Evolutionary conservation across 805 yeast species (phyloP).

Genomic region (Metschnikowia similis): DNA sequence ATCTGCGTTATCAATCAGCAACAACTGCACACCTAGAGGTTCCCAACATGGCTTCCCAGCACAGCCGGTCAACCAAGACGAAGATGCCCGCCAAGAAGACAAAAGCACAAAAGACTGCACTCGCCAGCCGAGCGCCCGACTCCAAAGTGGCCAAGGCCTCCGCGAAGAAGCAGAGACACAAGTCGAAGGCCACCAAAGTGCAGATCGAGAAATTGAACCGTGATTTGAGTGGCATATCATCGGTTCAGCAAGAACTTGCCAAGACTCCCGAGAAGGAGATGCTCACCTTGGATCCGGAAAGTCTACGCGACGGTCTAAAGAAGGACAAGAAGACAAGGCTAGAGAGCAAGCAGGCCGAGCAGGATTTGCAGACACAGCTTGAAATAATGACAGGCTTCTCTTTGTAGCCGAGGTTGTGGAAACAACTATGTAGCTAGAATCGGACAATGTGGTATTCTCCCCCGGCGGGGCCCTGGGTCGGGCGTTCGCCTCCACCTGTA

Average conservation of each 20-base stretch:
- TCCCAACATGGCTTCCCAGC: too few relatives aligned
- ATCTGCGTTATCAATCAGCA: too few relatives aligned
- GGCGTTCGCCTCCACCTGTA: neutral
- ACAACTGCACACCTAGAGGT: neutral
- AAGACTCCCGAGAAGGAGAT: conserved; percentile 15
- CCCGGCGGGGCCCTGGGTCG: neutral
- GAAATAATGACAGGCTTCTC: conserved; percentile 40
- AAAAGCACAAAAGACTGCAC: neutral
- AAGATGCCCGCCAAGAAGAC: neutral
- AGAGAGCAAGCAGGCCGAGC: conserved; percentile 30
- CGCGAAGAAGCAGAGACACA: conserved; percentile 14
- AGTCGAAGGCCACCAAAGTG: conserved; percentile 29
- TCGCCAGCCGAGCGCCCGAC: neutral
- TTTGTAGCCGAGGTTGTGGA: neutral
- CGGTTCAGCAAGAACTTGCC: conserved; percentile 13
- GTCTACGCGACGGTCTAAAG: conserved; percentile 34
- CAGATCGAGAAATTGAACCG: conserved; percentile 33
- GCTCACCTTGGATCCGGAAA: conserved; percentile 33
- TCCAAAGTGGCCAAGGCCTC: neutral
- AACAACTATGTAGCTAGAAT: neutral
- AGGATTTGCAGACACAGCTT: conserved; percentile 42
- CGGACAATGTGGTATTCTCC: neutral
- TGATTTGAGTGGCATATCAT: conserved; percentile 20
- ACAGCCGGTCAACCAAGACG: neutral
- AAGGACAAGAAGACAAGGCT: conserved; percentile 31